A percentile compares a stretch with the other conserved stretches of the same genome.
These are phyloP conservation scores for Pseudogymnoascus sp. DNA, from an alignment of 2,329 filamentous ascomycete genomes.

Conservation along the genomic window DNA sequence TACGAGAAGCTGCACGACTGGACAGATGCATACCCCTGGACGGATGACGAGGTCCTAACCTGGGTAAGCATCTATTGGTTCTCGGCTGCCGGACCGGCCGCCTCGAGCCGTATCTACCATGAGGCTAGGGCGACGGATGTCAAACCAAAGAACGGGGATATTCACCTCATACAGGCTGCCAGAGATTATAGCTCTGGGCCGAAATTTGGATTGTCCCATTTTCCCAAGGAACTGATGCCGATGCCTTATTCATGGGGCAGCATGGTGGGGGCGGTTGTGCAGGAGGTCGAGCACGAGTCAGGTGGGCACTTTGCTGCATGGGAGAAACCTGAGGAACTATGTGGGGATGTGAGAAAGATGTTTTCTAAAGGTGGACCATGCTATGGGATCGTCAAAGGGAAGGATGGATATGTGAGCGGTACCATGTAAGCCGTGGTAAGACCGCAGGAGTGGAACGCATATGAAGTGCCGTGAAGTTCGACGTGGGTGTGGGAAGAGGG, in stretches of 20 bases:
- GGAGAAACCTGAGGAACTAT: conserved; percentile 49
- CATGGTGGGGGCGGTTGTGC: conserved; percentile 55
- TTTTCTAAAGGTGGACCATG: conserved; percentile 44
- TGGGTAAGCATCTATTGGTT: conserved; percentile 73
- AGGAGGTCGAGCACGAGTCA: conserved; percentile 36
- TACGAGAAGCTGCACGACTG: conserved; percentile 76
- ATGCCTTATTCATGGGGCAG: conserved; percentile 48
- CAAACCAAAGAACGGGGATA: conserved; percentile 13
- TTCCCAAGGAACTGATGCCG: conserved; percentile 52
- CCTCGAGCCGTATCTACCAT: conserved; percentile 66
- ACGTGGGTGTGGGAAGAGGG: neutral
- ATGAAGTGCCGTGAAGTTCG: neutral
- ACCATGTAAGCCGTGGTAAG: neutral
- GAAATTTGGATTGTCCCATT: conserved; percentile 49
- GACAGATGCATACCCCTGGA: conserved; percentile 67
- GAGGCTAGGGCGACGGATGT: conserved; percentile 36
- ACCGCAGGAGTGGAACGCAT: neutral
- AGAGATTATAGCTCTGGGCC: conserved; percentile 27
- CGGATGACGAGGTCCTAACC: conserved; percentile 66
- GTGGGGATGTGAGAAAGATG: conserved; percentile 47
- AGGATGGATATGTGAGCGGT: conserved; percentile 13
- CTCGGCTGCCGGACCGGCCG: conserved; percentile 61
- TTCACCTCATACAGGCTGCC: conserved; percentile 25
- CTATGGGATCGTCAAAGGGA: conserved; percentile 23
- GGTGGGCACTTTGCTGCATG: conserved; percentile 51